Conservation (phyloP, 805 yeast genomes). For the Zygosaccharomyces bailii region DNA sequence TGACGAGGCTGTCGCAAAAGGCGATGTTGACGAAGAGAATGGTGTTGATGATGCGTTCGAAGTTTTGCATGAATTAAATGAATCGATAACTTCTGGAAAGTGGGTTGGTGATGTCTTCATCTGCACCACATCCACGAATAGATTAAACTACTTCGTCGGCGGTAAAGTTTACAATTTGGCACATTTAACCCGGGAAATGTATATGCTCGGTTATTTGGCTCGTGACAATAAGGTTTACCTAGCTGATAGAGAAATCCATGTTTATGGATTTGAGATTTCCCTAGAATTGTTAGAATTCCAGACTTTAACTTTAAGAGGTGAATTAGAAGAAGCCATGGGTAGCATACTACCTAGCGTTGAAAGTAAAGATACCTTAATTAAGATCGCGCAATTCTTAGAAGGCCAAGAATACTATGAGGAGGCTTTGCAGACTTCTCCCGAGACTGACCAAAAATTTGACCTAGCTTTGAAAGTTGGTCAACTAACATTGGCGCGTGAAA, state of each 20-base stretch:
- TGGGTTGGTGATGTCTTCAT: constrained; percentile 98
- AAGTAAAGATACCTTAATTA: constrained; percentile 58
- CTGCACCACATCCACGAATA: constrained; percentile 80
- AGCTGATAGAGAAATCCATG: constrained; percentile 84
- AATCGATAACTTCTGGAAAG: constrained; percentile 78
- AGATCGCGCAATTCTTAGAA: constrained; percentile 88
- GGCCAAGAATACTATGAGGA: constrained; percentile 84
- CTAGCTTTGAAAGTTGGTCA: constrained; percentile 76
- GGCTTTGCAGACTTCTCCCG: constrained; percentile 80
- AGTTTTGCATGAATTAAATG: constrained; percentile 76
- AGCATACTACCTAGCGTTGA: constrained; percentile 56
- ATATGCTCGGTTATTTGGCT: constrained; percentile 82
- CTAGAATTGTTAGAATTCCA: constrained; percentile 90
- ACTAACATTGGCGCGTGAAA: constrained; percentile 65
- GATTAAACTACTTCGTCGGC: constrained; percentile 93
- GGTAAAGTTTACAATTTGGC: constrained; percentile 88
- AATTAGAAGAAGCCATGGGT: constrained; percentile 74
- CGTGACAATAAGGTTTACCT: constrained; percentile 87
- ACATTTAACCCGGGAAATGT: constrained; percentile 86
- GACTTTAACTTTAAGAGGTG: constrained; percentile 93
- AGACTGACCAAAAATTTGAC: constrained; percentile 87
- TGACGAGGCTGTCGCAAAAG: constrained; percentile 56
- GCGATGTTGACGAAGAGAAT: constrained; percentile 67
- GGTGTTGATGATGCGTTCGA: constrained; percentile 88
- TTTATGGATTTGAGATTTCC: constrained; percentile 76